Percentiles rank a stretch among this genome's conserved stretches.
These are phyloP conservation scores for Trichoderma citrinoviride DNA, from an alignment of 2,329 filamentous ascomycete genomes.

Conservation along the genomic window DNA sequence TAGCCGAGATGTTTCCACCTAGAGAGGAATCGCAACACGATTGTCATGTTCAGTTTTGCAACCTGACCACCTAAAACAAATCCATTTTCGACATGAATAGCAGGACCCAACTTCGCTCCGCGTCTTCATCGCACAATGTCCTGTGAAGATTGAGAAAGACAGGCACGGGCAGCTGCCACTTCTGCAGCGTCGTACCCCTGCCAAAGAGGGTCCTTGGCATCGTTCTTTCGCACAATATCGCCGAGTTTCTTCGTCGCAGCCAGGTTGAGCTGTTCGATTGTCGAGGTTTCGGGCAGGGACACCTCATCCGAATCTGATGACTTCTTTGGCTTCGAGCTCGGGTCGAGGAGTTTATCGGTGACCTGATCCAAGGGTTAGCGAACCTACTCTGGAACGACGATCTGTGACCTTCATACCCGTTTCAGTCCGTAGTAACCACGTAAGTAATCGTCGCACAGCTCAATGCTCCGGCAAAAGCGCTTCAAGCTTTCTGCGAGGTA, in stretches of 20 bases:
- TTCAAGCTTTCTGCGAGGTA: slow-evolving; percentile 71
- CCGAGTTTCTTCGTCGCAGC: slow-evolving; percentile 70
- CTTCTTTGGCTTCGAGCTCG: slow-evolving; percentile 44
- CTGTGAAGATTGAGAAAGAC: slow-evolving; percentile 56
- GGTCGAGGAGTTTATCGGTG: slow-evolving; percentile 49
- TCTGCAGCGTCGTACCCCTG: slow-evolving; percentile 70
- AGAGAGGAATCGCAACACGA: not conserved
- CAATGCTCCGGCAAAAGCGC: slow-evolving; percentile 84
- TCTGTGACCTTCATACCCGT: slow-evolving; percentile 50
- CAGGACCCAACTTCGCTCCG: not conserved
- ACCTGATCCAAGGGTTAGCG: slow-evolving; percentile 37
- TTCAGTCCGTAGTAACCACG: slow-evolving; percentile 92
- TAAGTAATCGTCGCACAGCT: slow-evolving; percentile 90
- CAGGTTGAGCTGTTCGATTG: slow-evolving; percentile 67
- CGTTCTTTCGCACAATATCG: slow-evolving; percentile 68
- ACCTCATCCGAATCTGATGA: slow-evolving; percentile 50
- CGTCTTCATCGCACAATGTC: slow-evolving; percentile 42
- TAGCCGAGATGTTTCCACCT: not conserved
- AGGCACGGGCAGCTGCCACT: slow-evolving; percentile 65
- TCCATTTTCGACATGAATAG: not conserved
- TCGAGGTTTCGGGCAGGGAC: slow-evolving; percentile 54
- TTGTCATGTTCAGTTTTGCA: not conserved
- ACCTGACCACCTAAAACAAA: not conserved
- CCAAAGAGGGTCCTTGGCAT: slow-evolving; percentile 63
- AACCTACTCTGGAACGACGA: not conserved